These are phyloP conservation scores for Magnolia kwangsiensis DNA, from an alignment of 164 flowering plant species.

Conservation along the genomic window DNA sequence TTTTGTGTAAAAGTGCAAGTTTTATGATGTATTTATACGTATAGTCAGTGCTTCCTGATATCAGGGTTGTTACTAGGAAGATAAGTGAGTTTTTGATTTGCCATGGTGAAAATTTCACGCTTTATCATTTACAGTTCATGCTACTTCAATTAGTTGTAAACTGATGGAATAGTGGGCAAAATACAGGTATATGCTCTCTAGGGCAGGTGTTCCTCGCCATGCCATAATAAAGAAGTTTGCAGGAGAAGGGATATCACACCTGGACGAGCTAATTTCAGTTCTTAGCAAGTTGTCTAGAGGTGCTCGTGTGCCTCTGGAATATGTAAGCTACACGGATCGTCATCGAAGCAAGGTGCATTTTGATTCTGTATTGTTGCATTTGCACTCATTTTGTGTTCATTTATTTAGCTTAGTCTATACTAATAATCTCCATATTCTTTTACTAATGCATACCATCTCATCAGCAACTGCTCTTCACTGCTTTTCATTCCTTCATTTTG, in stretches of 20 bases:
- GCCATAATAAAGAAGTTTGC: conserved; percentile 91
- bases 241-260: conserved; percentile 67
- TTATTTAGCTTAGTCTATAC: neutral
- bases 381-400: neutral
- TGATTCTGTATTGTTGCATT: neutral
- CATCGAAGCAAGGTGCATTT: conserved; percentile 78
- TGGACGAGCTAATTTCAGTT: conserved; percentile 62
- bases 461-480: no score
- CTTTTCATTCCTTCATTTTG: no score
- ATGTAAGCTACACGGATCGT: conserved; percentile 69
- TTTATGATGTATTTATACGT: no score
- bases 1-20: no score
- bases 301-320: conserved; percentile 88
- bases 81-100: no score
- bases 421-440: no score
- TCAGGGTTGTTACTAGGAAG: no score
- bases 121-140: neutral
- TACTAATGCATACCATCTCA: no score
- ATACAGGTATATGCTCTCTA: conserved; percentile 83
- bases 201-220: conserved; percentile 96
- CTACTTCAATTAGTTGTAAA: conserved; percentile 1
- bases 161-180: conserved; percentile 4
- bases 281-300: conserved; percentile 74
- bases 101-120: neutral
- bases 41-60: no score